phyloP scores from a whole-genome alignment of 2,329 filamentous ascomycete genomes.

The Ceratocystis ficicola region DNA sequence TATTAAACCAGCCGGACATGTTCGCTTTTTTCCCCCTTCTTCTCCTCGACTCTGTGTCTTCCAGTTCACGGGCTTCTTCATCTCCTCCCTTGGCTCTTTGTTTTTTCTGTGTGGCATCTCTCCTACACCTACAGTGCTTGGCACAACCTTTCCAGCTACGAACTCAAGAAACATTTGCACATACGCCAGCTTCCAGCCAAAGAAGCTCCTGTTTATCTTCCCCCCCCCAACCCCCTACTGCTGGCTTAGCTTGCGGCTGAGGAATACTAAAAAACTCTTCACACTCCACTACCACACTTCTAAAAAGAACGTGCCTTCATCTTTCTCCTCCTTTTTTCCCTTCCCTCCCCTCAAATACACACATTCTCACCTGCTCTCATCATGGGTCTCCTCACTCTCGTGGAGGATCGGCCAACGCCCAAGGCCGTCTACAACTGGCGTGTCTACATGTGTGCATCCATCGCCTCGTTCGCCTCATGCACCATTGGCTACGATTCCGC shows the following conservation, averaged over 20 bases:
- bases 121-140: too few relatives aligned
- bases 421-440: slow-evolving; percentile 49
- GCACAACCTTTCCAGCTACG: too few relatives aligned
- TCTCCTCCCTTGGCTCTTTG: too few relatives aligned
- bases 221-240: background rate
- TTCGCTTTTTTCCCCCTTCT: background rate
- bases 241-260: background rate
- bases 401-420: slow-evolving; percentile 47
- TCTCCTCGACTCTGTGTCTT: background rate
- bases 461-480: slow-evolving; percentile 45
- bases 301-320: background rate
- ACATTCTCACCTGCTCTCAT: slow-evolving; percentile 11
- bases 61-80: background rate
- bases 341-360: background rate
- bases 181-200: background rate
- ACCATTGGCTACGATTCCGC: slow-evolving; percentile 47
- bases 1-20: slow-evolving; percentile 1
- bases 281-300: background rate
- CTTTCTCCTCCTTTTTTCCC: background rate
- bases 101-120: too few relatives aligned
- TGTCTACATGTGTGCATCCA: slow-evolving; percentile 42
- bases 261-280: slow-evolving; percentile 7
- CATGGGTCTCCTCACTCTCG: slow-evolving; percentile 40
- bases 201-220: background rate
- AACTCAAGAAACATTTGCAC: too few relatives aligned